A percentile compares a stretch with the other conserved stretches of the same genome.
Evolutionary conservation across 768 basidiomycete species (phyloP).

Genomic region (Tulasnella sp.): DNA sequence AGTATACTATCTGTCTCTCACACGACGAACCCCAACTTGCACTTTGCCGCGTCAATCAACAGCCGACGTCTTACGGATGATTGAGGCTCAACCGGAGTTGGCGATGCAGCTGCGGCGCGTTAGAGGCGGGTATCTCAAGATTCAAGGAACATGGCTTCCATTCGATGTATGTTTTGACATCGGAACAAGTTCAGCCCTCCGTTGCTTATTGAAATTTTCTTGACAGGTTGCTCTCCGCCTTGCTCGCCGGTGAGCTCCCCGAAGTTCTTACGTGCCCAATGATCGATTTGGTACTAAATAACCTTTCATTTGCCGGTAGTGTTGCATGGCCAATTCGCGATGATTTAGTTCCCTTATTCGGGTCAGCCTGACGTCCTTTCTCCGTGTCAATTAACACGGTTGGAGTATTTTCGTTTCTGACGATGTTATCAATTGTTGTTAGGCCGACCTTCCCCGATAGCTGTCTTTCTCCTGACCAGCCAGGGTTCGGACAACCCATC

Average conservation of each 20-base stretch:
- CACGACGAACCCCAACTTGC: background rate
- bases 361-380: slow-evolving; percentile 36
- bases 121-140: slow-evolving; percentile 67
- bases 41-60: background rate
- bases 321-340: slow-evolving; percentile 84
- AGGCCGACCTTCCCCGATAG: slow-evolving; percentile 78
- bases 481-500: slow-evolving; percentile 79
- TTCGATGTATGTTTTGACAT: slow-evolving; percentile 35
- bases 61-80: slow-evolving; percentile 91
- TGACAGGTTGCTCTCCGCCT: slow-evolving; percentile 66
- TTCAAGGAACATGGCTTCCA: slow-evolving; percentile 91
- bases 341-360: slow-evolving; percentile 78
- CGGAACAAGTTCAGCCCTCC: background rate
- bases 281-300: background rate
- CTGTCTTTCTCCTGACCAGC: slow-evolving; percentile 74
- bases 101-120: slow-evolving; percentile 74
- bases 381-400: background rate
- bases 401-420: background rate
- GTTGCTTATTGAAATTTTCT: slow-evolving; percentile 1
- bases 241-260: slow-evolving; percentile 54
- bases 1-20: slow-evolving; percentile 4
- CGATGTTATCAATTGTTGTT: background rate
- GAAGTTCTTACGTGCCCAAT: background rate
- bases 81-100: slow-evolving; percentile 83
- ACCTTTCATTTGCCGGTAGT: slow-evolving; percentile 32